These are phyloP conservation scores for Irpex sp. DNA, from an alignment of 1,284 basidiomycete species.

Conservation along the genomic window DNA sequence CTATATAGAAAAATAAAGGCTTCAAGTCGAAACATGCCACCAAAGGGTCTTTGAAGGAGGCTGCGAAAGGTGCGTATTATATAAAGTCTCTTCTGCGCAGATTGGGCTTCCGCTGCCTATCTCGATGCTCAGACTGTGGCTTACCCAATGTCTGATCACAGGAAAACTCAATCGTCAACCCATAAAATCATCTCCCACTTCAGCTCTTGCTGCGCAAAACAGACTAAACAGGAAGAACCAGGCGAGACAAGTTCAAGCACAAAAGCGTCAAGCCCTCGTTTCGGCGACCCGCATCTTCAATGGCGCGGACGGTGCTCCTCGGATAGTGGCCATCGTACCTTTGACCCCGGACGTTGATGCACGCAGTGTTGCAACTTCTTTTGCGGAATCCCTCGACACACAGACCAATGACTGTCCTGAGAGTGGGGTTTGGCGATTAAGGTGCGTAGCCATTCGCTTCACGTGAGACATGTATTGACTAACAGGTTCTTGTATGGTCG, in stretches of 20 bases:
- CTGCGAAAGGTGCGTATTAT: constrained; percentile 65
- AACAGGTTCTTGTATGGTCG: constrained; percentile 1
- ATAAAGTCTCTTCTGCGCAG: not conserved
- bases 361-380: constrained; percentile 45
- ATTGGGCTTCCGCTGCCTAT: not conserved
- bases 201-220: constrained; percentile 45
- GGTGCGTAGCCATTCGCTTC: constrained; percentile 37
- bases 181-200: constrained; percentile 44
- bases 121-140: constrained; percentile 1
- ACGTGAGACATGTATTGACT: constrained; percentile 7
- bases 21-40: constrained; percentile 90
- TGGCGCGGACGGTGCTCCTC: constrained; percentile 74
- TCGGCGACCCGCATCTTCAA: constrained; percentile 73
- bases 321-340: constrained; percentile 79
- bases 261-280: constrained; percentile 69
- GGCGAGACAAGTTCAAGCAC: constrained; percentile 71
- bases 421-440: constrained; percentile 61
- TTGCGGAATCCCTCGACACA: constrained; percentile 67
- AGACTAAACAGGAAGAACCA: constrained; percentile 73
- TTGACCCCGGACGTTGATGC: constrained; percentile 67
- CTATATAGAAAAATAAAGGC: constrained; percentile 74
- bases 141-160: constrained; percentile 22
- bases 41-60: constrained; percentile 78
- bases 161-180: constrained; percentile 54
- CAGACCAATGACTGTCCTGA: constrained; percentile 49